Evolutionary conservation across 352 stramenopile species (phyloP).

Genomic region (Pythium biforme): DNA sequence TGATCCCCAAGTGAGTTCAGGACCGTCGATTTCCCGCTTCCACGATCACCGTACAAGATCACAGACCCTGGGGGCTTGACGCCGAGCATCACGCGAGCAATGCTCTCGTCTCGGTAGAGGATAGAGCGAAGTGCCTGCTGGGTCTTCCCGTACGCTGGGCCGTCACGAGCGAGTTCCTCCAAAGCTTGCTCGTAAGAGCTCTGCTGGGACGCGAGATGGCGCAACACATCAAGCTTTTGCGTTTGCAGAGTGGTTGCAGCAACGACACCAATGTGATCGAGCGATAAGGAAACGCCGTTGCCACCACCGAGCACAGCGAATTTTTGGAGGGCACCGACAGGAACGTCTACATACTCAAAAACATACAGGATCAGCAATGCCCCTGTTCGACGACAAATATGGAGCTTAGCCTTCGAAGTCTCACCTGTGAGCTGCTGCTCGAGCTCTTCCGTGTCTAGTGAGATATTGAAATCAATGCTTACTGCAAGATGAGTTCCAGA

Average conservation of each 20-base stretch:
- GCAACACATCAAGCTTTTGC: slow-evolving; percentile 7
- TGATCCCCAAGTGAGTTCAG: slow-evolving; percentile 46
- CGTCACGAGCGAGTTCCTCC: slow-evolving; percentile 38
- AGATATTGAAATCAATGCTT: slow-evolving; percentile 36
- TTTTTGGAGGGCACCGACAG: slow-evolving; percentile 52
- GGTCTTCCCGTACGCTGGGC: slow-evolving; percentile 43
- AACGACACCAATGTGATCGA: slow-evolving; percentile 34
- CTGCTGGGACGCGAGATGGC: background rate
- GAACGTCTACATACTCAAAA: slow-evolving; percentile 38
- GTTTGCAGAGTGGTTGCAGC: slow-evolving; percentile 27
- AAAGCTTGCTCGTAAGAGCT: slow-evolving; percentile 13
- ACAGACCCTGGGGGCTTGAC: slow-evolving; percentile 56
- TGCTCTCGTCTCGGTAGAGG: slow-evolving; percentile 47
- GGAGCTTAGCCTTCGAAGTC: background rate
- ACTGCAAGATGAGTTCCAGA: slow-evolving; percentile 20
- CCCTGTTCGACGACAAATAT: background rate
- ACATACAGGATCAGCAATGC: background rate
- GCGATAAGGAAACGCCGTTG: slow-evolving; percentile 31
- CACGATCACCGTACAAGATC: slow-evolving; percentile 70
- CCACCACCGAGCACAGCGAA: slow-evolving; percentile 50
- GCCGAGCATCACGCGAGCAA: slow-evolving; percentile 57
- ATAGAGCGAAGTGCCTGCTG: slow-evolving; percentile 48
- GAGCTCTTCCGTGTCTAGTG: slow-evolving; percentile 44
- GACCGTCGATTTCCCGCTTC: slow-evolving; percentile 80
- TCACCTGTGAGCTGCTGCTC: slow-evolving; percentile 53